Base-by-base conservation (phyloP, 2,329 filamentous ascomycete species). In the Zasmidium angulare region DNA sequence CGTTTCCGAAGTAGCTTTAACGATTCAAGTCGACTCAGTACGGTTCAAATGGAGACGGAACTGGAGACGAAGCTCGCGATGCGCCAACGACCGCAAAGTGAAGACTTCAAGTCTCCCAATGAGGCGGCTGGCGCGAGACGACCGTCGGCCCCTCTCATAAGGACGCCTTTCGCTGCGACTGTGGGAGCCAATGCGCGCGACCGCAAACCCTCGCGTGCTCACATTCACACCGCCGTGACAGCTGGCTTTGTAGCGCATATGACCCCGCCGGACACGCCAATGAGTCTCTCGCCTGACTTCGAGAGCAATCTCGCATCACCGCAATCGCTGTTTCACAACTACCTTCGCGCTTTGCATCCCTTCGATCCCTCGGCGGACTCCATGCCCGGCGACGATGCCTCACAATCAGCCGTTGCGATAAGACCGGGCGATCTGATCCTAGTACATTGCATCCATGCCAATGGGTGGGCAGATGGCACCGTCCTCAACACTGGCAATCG, bases 401-500 rank as follows among this genome's bases (percentile, higher is more conserved):
- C 77, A 4, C 77, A 79, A 21, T 77, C 98, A 56, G 98, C 93
- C 11, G 81, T 97, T 11, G 89, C 92, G 21, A 83, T 99, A 58
- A 90, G 90, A 67, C 89, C 95, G 72, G 95, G 95, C 60, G 95
- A 99, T 71, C 86, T 99, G 51, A 89, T 99, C 55, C 78, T 99
- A 59, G 89, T 99, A 21, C 95, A 99, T 75, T 97, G 95, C 2
- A 90, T 98, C 66, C 95, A 99, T 76, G 95, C 91, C 61, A 99
- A 98, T 78, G 95, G 95, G 67, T 99, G 95, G 95, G 95, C 95
- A 29, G 95, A 99, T 74, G 95, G 95, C 53, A 99, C 95, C 0
- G 81, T 97, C 46, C 78, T 99, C 62, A 84, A 89, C 22, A 91
- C 92, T 2, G 93, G 93, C 23, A 89, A 89, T 53, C 85, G 95